Evolutionary conservation across 2,329 filamentous ascomycete genomes (phyloP), one percentile per base, ranked within the genome.

Genomic region (Verticillium longisporum): DNA sequence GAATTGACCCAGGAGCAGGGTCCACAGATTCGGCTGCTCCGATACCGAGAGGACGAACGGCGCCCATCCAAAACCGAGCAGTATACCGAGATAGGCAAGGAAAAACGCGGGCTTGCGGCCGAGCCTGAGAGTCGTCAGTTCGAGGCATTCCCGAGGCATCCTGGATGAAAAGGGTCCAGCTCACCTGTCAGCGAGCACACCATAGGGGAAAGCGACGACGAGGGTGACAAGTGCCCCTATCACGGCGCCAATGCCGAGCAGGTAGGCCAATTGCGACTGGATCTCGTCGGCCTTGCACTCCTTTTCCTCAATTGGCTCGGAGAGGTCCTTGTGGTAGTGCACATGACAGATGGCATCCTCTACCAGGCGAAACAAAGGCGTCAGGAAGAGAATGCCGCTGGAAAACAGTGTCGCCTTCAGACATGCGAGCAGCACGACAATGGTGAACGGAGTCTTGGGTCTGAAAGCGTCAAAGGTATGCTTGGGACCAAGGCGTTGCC

Each of bases 261-360:
- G 50, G 61, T 72, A 78, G 11, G 75, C 76, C 62, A 80, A 65
- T 6, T 65, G 65, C 26, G 71, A 69, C 68, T 80, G 77, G 7
- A 79, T 72, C 61, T 72, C 71, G 33, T 77, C 74, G 14, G 68
- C 71, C 62, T 79, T 79, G 67, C 77, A 80, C 60, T 72, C 70
- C 71, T 72, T 73, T 70, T 80, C 77, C 18, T 77, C 74, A 31
- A 77, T 74, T 0, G 71, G 63, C 1, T 68, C 73, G 0, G 67
- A 33, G 15, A 71, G 73, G 11, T 68, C 65, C 59, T 77, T 72
- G 4, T 69, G 50, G 58, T 72, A 75, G 64, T 76, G 68, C 41
- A 68, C 67, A 61, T 77, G 74, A 62, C 75, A 78, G 57, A 78
- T 66, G 63, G 70, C 66, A 59, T 78, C 75, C 67, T 78, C 75